These are phyloP conservation scores for Leptosphaerulina australis DNA, from an alignment of 2,329 filamentous ascomycete species.

Conservation along the genomic window DNA sequence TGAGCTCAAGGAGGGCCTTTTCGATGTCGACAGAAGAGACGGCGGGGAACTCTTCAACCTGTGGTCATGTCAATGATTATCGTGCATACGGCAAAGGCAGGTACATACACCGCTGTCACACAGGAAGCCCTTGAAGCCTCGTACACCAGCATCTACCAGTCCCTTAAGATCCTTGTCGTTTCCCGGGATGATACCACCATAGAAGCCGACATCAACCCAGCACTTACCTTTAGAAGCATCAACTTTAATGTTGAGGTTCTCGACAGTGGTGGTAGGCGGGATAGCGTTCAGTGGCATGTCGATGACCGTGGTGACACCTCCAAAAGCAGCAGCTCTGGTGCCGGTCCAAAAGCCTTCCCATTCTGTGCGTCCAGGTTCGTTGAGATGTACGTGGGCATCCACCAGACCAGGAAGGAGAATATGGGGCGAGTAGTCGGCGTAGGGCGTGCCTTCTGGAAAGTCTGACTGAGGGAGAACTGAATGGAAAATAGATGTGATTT, in stretches of 20 bases:
- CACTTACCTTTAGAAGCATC: conserved; percentile 83
- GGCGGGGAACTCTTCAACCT: conserved; percentile 95
- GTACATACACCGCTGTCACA: conserved; percentile 89
- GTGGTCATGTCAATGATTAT: conserved; percentile 1
- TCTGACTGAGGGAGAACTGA: conserved; percentile 74
- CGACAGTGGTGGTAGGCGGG: conserved; percentile 89
- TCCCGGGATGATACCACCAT: conserved; percentile 91
- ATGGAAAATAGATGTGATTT: conserved; percentile 77
- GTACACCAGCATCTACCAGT: conserved; percentile 82
- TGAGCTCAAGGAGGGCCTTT: conserved; percentile 79
- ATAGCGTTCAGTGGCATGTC: conserved; percentile 99
- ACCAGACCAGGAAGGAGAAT: conserved; percentile 89
- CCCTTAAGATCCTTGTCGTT: conserved; percentile 80
- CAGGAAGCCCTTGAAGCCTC: conserved; percentile 96
- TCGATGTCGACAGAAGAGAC: conserved; percentile 80
- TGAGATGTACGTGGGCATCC: conserved; percentile 96
- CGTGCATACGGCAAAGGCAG: too few species aligned
- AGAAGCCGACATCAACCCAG: conserved; percentile 99
- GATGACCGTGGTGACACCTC: conserved; percentile 93
- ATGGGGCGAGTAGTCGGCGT: conserved; percentile 83
- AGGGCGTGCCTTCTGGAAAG: conserved; percentile 75
- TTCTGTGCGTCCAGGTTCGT: conserved; percentile 94
- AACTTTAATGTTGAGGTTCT: conserved; percentile 82
- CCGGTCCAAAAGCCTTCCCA: conserved; percentile 99
- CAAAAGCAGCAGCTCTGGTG: conserved; percentile 89